phyloP scores from a whole-genome alignment of 768 basidiomycete species.

The Kwoniella europaea region DNA sequence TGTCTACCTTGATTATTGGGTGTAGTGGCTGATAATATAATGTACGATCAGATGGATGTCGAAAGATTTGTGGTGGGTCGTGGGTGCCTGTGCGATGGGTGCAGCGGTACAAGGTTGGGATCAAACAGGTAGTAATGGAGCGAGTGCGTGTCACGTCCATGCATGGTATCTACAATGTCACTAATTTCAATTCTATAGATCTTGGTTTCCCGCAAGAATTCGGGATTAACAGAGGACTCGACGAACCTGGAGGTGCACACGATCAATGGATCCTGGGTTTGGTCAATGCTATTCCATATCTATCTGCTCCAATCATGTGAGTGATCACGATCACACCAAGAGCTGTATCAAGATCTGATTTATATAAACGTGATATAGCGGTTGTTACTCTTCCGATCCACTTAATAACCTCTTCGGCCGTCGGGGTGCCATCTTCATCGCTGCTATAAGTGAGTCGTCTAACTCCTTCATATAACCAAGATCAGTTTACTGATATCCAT shows the following conservation, averaged over 20 bases:
- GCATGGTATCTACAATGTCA: background rate
- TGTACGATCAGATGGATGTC: slow-evolving; percentile 8
- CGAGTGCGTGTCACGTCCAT: slow-evolving; percentile 12
- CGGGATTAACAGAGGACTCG: slow-evolving; percentile 15
- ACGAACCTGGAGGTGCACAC: slow-evolving; percentile 22
- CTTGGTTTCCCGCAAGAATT: slow-evolving; percentile 44
- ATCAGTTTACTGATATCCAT: slow-evolving; percentile 48
- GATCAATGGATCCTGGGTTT: slow-evolving; percentile 48
- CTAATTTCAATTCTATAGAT: background rate
- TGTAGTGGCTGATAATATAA: background rate
- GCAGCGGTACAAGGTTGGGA: slow-evolving; percentile 30
- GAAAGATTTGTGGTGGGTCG: slow-evolving; percentile 2
- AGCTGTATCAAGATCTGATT: slow-evolving; percentile 3
- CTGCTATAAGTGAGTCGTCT: slow-evolving; percentile 2
- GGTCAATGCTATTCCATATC: slow-evolving; percentile 44
- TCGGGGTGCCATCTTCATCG: slow-evolving; percentile 63
- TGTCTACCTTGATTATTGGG: slow-evolving; percentile 20
- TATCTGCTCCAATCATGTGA: slow-evolving; percentile 28
- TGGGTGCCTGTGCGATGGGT: slow-evolving; percentile 31
- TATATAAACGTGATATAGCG: background rate
- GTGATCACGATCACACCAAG: background rate
- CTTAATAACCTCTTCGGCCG: slow-evolving; percentile 67
- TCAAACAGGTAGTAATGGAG: slow-evolving; percentile 37
- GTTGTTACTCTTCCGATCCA: slow-evolving; percentile 60
- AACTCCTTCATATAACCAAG: no score